Evolutionary conservation across 2,329 filamentous ascomycete species (phyloP), one percentile per base, ranked within the genome.

Genomic region (Verticillium dahliae): DNA sequence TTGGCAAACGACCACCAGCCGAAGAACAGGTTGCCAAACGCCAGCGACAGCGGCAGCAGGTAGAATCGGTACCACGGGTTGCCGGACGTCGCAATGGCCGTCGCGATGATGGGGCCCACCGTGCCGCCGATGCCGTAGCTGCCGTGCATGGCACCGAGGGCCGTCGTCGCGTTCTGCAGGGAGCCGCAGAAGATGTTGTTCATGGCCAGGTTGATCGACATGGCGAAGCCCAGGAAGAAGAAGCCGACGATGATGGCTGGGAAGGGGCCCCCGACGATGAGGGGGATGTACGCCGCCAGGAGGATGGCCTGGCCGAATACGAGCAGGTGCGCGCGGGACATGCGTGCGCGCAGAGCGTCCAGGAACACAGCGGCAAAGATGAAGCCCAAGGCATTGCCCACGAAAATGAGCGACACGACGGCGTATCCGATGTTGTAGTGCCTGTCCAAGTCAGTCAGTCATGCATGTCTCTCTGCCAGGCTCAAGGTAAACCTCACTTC

Each of bases 321-420:
- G 33, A 92, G 78, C 1, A 85, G 81, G 66, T 81, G 85, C 4
- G 86, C 85, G 57, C 89, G 83, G 7, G 91, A 90, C 2, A 92
- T 74, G 22, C 81, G 82, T 6, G 76, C 75, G 60, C 87, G 81
- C 4, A 92, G 76, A 1, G 76, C 73, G 68, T 92, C 88, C n/a
- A 89, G 82, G 64, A 89, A 80, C 41, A 88, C 83, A 1, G 91
- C 91, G 1, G 89, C 88, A 13, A 82, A 73, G 69, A 96, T 87
- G 75, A 92, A 96, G 15, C 91, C 91, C 4, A 88, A 66, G 0
- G 91, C 90, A 67, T 90, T 90, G 55, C 88, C 85, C 35, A 95
- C 83, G 76, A 95, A 96, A 69, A 96, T 90, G 41, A 94, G 78
- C 1, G 91, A 94, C 2, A 95, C 90, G 9, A 91, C 75, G 2